These are phyloP conservation scores for Barnettozyma siamensis DNA, from an alignment of 805 yeast genomes.

Conservation along the genomic window DNA sequence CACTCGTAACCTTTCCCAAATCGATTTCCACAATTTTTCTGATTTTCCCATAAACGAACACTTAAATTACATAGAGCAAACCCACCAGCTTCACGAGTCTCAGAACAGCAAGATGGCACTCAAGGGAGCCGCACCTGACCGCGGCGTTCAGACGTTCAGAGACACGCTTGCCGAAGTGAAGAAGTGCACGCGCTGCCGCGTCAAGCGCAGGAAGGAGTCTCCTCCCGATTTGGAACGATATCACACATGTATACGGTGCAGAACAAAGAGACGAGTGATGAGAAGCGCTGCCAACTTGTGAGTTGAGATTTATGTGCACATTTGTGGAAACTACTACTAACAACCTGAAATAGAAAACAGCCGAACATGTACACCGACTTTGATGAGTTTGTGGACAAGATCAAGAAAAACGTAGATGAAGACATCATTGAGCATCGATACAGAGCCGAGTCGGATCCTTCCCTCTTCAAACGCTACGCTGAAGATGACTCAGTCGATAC, in stretches of 20 bases:
- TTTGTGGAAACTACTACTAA: no score
- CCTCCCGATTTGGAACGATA: slow-evolving; percentile 30
- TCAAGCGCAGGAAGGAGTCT: slow-evolving; percentile 31
- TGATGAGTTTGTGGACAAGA: slow-evolving; percentile 28
- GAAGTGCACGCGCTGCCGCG: slow-evolving; percentile 41
- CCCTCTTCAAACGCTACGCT: slow-evolving; percentile 30
- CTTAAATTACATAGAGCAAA: no score
- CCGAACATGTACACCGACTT: slow-evolving; percentile 31
- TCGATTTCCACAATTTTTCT: no score
- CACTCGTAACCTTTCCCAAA: neutral
- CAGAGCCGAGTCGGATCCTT: slow-evolving; percentile 27
- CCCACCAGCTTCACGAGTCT: no score
- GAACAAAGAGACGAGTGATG: slow-evolving; percentile 34
- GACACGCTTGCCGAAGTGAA: slow-evolving; percentile 10
- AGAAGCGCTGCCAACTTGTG: slow-evolving; percentile 11
- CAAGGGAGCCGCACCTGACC: neutral
- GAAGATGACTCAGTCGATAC: slow-evolving; percentile 25
- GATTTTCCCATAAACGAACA: no score
- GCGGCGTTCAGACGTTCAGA: slow-evolving; percentile 2
- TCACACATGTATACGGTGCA: slow-evolving; percentile 37
- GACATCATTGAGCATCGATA: slow-evolving; percentile 34
- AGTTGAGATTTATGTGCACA: neutral
- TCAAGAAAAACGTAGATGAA: slow-evolving; percentile 29
- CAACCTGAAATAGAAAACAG: neutral
- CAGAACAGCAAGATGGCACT: neutral